Conservation (phyloP, 148 eudicot species). For the Polygonum maritimum region DNA sequence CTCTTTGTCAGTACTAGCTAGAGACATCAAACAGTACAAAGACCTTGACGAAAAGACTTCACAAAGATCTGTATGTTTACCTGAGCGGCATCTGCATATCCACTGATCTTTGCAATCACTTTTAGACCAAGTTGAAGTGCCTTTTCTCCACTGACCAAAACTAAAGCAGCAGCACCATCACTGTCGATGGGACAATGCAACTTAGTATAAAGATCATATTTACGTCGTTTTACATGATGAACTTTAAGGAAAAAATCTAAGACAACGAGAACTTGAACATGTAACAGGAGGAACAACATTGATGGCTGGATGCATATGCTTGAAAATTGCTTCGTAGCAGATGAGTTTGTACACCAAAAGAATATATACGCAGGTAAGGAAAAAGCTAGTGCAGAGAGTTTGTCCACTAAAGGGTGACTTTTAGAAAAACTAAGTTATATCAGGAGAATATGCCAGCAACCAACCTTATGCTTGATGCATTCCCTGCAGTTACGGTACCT, state of each 20-base stretch:
- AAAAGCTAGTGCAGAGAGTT: neutral
- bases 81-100: constrained; percentile 98
- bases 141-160: constrained; percentile 88
- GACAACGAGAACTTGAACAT: neutral
- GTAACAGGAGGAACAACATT: neutral
- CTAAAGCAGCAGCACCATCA: constrained; percentile 98
- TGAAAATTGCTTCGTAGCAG: neutral
- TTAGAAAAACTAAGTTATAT: neutral
- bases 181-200: constrained; percentile 24
- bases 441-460: neutral
- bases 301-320: neutral
- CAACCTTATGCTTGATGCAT: constrained; percentile 93
- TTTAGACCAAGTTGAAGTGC: constrained; percentile 75
- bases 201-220: neutral
- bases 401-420: neutral
- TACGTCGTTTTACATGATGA: neutral
- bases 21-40: neutral
- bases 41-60: neutral
- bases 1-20: neutral
- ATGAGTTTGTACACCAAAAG: neutral
- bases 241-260: neutral
- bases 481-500: constrained; percentile 95
- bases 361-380: neutral
- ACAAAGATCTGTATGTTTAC: constrained; percentile 19
- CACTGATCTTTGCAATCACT: constrained; percentile 81